These are phyloP conservation scores for Elaeis oleifera DNA, from an alignment of 202 grass and related monocot genomes.

Conservation along the genomic window DNA sequence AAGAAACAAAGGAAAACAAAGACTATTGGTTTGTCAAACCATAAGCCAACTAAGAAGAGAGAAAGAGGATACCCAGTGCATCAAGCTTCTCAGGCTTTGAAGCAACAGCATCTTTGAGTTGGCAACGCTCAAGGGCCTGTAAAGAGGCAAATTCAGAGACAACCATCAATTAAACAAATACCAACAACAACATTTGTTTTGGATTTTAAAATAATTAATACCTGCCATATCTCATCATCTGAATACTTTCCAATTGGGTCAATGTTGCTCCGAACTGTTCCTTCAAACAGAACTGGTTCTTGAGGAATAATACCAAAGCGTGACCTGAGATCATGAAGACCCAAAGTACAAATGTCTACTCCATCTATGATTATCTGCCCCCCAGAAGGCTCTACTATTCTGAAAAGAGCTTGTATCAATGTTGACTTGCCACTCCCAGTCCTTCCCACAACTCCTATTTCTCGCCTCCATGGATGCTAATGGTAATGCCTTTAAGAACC, in stretches of 20 bases:
- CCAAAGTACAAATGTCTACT: constrained; percentile 75
- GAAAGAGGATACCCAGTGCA: constrained; percentile 56
- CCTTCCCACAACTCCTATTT: constrained; percentile 86
- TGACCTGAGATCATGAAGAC: constrained; percentile 96
- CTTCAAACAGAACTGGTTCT: constrained; percentile 94
- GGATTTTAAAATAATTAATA: constrained; percentile 14
- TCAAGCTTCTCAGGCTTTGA: constrained; percentile 93
- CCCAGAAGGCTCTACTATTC: constrained; percentile 85
- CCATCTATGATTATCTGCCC: constrained; percentile 77
- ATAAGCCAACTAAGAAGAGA: background rate
- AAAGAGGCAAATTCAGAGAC: constrained; percentile 16
- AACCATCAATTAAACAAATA: background rate
- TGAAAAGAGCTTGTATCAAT: constrained; percentile 88
- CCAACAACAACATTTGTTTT: no score
- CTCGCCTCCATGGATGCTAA: constrained; percentile 68
- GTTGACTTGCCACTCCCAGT: constrained; percentile 98
- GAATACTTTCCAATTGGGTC: constrained; percentile 84
- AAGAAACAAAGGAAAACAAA: background rate
- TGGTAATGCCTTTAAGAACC: constrained; percentile 83
- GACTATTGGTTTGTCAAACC: background rate
- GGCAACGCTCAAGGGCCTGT: constrained; percentile 88
- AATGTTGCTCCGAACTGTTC: constrained; percentile 79
- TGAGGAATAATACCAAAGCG: constrained; percentile 97
- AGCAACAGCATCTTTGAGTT: constrained; percentile 79
- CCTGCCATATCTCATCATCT: constrained; percentile 98